Evolutionary conservation across 345 rosid genomes (phyloP).

Genomic region (Eucalyptus pauciflora): DNA sequence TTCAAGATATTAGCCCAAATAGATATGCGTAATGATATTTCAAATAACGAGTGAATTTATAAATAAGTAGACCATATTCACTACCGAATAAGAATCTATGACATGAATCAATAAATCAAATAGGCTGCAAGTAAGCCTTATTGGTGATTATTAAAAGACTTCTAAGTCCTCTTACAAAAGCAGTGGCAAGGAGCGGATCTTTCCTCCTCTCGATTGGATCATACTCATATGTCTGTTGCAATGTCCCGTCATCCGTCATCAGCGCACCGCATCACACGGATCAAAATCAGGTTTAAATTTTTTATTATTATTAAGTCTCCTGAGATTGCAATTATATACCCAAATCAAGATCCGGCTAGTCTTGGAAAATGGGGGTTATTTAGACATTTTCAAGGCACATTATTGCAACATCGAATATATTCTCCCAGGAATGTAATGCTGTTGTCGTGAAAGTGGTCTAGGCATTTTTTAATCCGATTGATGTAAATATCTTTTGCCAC

Average conservation of each 20-base stretch:
- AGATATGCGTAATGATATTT: neutral
- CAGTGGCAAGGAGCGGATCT: neutral
- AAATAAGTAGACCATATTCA: neutral
- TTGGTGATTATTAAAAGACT: neutral
- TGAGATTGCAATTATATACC: neutral
- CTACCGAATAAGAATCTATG: neutral
- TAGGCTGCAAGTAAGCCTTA: neutral
- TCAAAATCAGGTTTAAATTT: neutral
- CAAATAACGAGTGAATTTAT: neutral
- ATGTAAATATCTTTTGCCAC: neutral
- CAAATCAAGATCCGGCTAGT: neutral
- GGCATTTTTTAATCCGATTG: neutral
- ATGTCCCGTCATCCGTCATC: neutral
- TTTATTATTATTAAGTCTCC: neutral
- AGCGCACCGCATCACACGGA: neutral
- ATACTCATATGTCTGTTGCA: neutral
- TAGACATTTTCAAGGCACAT: neutral
- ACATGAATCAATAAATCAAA: neutral
- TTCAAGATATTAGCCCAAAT: neutral
- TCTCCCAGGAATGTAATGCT: neutral
- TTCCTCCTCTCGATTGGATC: neutral
- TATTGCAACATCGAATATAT: neutral
- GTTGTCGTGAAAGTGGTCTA: neutral
- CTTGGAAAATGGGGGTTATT: neutral
- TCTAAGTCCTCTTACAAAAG: neutral